Evolutionary conservation across 2,329 filamentous ascomycete genomes (phyloP), one percentile per base, ranked within the genome.

Genomic region (Bipolaris cookei): DNA sequence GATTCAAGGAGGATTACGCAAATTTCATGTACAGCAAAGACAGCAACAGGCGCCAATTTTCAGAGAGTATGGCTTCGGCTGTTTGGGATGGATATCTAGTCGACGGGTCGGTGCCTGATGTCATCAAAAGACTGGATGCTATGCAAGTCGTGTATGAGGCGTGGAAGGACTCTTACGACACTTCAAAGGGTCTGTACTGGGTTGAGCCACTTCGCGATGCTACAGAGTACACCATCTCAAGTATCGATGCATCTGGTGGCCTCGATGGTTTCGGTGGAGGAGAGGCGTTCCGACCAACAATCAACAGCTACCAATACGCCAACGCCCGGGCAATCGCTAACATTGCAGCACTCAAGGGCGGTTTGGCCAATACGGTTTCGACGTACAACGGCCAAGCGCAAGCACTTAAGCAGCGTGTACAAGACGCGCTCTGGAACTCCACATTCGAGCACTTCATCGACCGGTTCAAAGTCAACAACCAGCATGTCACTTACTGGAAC

Each of bases 361-460:
- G 56, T 3, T 32, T 58, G 41, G 14, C 48, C 20, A 44, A 14
- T n/a, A 62, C 49, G 16, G 65, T 64, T 4, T 51, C 55, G 2
- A 37, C 44, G 1, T 71, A 62, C 35, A 65, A 57, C 11, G 20
- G 49, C 18, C 72, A 63, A 21, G 79, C 79, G 1, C 58, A 62
- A 1, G 70, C 70, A 0, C 63, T 81, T 37, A 80, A 80, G 50
- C 51, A 50, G 1, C 68, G 67, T 2, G 74, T 80, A 1, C 78
- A 80, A 39, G 59, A 72, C 4, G 67, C 73, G 4, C 74, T 81
- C 16, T 81, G 79, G 79, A 80, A 80, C 61, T 73, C 69, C 8
- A 80, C 77, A 2, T 73, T 79, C 4, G 61, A 75, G 51, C 79
- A 81, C 63, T 81, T 80, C 43, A 78, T 80, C 58, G 78, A 81